Percentiles rank a stretch among this genome's conserved stretches.
Conservation (phyloP, 257 asterid species). For the Solanum appendiculatum region DNA sequence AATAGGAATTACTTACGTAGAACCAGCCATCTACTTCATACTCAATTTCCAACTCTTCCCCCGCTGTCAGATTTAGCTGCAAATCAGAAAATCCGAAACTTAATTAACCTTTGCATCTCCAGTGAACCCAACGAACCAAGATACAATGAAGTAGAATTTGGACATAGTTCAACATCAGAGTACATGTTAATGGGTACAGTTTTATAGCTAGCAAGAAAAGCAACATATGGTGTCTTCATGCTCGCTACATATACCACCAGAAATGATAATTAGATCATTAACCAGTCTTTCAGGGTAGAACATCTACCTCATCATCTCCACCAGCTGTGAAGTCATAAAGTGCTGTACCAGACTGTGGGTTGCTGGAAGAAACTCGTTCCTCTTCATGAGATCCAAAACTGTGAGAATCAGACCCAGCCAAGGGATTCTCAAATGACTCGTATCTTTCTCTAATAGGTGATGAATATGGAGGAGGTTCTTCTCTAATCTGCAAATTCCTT, state of each 20-base stretch:
- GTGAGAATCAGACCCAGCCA: slow-evolving; percentile 66
- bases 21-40: slow-evolving; percentile 99
- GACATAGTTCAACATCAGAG: not conserved
- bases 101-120: not conserved
- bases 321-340: slow-evolving; percentile 99
- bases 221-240: not conserved
- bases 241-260: not conserved
- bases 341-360: slow-evolving; percentile 69
- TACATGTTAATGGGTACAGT: not conserved
- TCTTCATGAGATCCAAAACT: slow-evolving; percentile 59
- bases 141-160: not conserved
- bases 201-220: not conserved
- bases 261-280: not conserved
- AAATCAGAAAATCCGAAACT: slow-evolving; percentile 11
- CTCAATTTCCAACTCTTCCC: slow-evolving; percentile 89
- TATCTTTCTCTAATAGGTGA: slow-evolving; percentile 71
- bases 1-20: slow-evolving; percentile 55
- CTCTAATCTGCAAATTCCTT: slow-evolving; percentile 59
- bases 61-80: slow-evolving; percentile 91
- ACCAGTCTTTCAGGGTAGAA: not conserved
- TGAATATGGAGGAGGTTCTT: slow-evolving; percentile 99
- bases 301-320: slow-evolving; percentile 93
- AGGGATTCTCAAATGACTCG: slow-evolving; percentile 88
- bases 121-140: not conserved
- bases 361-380: slow-evolving; percentile 62